phyloP scores from a whole-genome alignment of 768 basidiomycete genomes.

The Russula brevipes region DNA sequence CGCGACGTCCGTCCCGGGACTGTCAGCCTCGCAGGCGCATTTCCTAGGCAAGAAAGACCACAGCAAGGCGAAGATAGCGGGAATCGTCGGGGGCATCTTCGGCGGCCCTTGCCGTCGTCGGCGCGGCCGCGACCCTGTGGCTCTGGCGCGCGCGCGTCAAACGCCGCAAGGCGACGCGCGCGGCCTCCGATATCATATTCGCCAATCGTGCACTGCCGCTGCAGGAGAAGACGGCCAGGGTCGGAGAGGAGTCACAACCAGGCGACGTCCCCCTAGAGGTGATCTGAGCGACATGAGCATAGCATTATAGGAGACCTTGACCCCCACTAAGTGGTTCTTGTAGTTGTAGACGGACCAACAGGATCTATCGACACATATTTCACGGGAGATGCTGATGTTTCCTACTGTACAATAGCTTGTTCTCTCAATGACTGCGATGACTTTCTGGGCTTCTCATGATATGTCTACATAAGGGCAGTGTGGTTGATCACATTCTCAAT shows the following conservation, averaged over 20 bases:
- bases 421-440: not conserved
- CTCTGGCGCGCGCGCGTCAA: conserved; percentile 14
- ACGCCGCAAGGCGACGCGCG: conserved; percentile 8
- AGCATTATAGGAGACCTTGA: no score
- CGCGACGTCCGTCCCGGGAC: conserved; percentile 6
- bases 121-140: not conserved
- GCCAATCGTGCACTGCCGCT: not conserved
- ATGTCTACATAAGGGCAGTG: no score
- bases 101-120: not conserved
- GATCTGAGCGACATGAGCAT: not conserved
- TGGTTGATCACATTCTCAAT: not conserved
- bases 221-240: conserved; percentile 9
- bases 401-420: not conserved
- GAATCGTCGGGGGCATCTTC: conserved; percentile 2
- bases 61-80: not conserved
- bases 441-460: not conserved
- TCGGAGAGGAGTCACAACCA: not conserved
- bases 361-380: not conserved
- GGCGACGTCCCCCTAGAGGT: not conserved
- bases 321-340: not conserved
- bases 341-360: not conserved
- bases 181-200: conserved; percentile 2
- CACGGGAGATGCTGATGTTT: not conserved
- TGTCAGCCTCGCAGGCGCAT: not conserved
- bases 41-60: no score